A percentile compares a stretch with the other conserved stretches of the same genome.
phyloP scores from a whole-genome alignment of 805 yeast species.

The Hanseniaspora thailandica region DNA sequence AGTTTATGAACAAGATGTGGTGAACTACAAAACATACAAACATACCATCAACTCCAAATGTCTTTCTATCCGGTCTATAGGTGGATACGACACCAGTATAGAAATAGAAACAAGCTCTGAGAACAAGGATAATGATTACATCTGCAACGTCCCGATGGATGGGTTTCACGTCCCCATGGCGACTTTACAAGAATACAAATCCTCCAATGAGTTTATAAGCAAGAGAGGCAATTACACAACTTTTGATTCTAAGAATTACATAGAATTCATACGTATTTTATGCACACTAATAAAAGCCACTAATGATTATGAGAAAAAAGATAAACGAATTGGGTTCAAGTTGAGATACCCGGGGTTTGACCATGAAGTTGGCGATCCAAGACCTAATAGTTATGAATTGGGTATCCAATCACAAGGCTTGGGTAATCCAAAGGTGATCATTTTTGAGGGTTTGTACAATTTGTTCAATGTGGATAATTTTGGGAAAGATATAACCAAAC shows the following conservation, averaged over 20 bases:
- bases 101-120: neutral
- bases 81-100: conserved; percentile 9
- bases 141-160: conserved; percentile 51
- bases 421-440: conserved; percentile 38
- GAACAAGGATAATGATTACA: conserved; percentile 16
- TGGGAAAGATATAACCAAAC: conserved; percentile 32
- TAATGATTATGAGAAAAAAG: neutral
- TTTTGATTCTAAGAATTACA: conserved; percentile 47
- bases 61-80: conserved; percentile 13
- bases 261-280: conserved; percentile 19
- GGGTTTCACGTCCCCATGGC: conserved; percentile 58
- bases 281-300: neutral
- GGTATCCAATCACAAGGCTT: conserved; percentile 20
- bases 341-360: conserved; percentile 55
- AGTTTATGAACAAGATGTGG: conserved; percentile 15
- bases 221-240: conserved; percentile 82
- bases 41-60: neutral
- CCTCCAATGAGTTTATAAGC: conserved; percentile 45
- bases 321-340: conserved; percentile 15
- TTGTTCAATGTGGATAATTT: conserved; percentile 44
- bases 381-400: conserved; percentile 39
- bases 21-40: conserved; percentile 20
- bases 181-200: conserved; percentile 37
- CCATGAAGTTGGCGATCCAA: conserved; percentile 65
- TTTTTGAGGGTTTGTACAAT: conserved; percentile 70